These are phyloP conservation scores for Citrus mangshanensis DNA, from an alignment of 345 rosid genomes.

Conservation along the genomic window DNA sequence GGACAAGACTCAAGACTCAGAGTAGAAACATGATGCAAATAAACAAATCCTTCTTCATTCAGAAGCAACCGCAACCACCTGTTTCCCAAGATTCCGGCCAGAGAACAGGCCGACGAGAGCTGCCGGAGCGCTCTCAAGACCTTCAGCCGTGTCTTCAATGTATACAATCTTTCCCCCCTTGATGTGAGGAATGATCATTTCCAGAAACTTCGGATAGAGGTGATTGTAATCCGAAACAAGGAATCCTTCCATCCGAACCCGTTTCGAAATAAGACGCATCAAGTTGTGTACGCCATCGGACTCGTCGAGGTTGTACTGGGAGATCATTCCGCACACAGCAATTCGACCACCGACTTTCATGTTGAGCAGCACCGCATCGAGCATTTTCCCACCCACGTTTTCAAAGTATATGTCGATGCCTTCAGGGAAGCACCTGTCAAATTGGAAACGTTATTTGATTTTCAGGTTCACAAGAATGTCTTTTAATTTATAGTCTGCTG, in stretches of 20 bases:
- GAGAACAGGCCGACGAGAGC: slow-evolving; percentile 45
- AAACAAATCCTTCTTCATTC: too few species aligned
- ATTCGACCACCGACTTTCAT: slow-evolving; percentile 53
- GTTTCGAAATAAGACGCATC: slow-evolving; percentile 17
- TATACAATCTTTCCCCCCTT: slow-evolving; percentile 39
- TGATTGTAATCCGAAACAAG: slow-evolving; percentile 24
- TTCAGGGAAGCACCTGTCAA: slow-evolving; percentile 46
- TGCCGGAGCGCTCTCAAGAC: slow-evolving; percentile 45
- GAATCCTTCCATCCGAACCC: slow-evolving; percentile 33
- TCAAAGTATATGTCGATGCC: slow-evolving; percentile 64
- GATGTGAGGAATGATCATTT: slow-evolving; percentile 36
- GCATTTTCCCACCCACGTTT: slow-evolving; percentile 65
- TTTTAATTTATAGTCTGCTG: too few species aligned
- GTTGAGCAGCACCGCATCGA: slow-evolving; percentile 55
- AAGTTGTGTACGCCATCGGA: slow-evolving; percentile 31
- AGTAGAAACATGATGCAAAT: too few species aligned
- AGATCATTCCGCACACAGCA: slow-evolving; percentile 46
- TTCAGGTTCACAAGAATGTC: too few species aligned
- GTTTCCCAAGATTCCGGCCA: too few species aligned
- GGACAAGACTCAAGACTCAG: too few species aligned
- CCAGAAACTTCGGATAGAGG: slow-evolving; percentile 36
- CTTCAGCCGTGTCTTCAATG: slow-evolving; percentile 26
- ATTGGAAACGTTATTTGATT: background rate
- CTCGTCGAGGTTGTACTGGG: slow-evolving; percentile 21
- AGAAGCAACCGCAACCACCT: too few species aligned